phyloP scores from a whole-genome alignment of 1,284 basidiomycete genomes.

The Cerioporus squamosus region DNA sequence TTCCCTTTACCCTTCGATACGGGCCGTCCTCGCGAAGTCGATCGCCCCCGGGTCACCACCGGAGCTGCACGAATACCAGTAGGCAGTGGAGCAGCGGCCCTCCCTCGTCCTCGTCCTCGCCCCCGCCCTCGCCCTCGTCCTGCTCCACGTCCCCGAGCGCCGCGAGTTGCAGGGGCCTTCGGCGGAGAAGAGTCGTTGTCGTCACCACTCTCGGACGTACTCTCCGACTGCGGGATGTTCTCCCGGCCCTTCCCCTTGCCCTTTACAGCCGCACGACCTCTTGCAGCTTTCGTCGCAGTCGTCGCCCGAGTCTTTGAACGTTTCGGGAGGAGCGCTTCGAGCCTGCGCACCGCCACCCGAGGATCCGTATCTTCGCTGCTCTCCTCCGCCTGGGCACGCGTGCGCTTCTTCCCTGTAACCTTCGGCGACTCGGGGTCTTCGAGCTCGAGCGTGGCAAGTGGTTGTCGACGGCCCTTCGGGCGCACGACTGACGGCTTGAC shows the following conservation, averaged over 20 bases:
- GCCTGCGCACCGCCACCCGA: constrained; percentile 22
- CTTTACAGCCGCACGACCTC: constrained; percentile 1
- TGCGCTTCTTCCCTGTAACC: constrained; percentile 19
- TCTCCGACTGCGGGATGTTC: constrained; percentile 3
- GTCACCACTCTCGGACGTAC: constrained; percentile 5
- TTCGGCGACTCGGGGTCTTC: constrained; percentile 8
- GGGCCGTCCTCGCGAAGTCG: constrained; percentile 13
- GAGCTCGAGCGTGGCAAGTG: constrained; percentile 18
- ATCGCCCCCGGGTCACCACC: not conserved
- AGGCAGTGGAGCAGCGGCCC: constrained; percentile 3
- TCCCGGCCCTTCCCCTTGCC: constrained; percentile 14
- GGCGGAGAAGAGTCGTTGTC: constrained; percentile 13
- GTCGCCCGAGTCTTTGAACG: constrained; percentile 23
- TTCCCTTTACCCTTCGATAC: constrained; percentile 25
- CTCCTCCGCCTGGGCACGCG: constrained; percentile 19
- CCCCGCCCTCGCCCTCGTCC: constrained; percentile 7
- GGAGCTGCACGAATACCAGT: too few relatives aligned
- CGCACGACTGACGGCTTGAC: constrained; percentile 14
- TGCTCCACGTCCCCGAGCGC: not conserved
- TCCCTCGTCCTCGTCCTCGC: constrained; percentile 1
- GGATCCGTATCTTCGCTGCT: constrained; percentile 29
- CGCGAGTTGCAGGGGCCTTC: constrained; percentile 14
- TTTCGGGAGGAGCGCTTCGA: constrained; percentile 34
- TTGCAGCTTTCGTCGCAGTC: not conserved
- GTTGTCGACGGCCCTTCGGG: not conserved